phyloP scores from a whole-genome alignment of 805 yeast genomes.

The Myxozyma neotropica region DNA sequence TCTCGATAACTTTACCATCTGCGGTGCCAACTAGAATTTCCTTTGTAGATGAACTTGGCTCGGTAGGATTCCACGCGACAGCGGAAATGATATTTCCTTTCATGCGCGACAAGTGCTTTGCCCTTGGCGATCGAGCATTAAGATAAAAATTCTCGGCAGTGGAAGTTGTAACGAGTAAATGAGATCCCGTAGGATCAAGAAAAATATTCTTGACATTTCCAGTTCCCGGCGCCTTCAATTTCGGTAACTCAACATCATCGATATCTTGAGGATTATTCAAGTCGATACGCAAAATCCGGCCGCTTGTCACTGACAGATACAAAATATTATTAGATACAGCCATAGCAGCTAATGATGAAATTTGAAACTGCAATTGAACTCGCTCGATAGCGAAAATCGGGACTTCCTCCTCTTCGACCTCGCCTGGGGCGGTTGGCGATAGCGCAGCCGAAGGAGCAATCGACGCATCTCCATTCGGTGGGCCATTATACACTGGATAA shows the following conservation, averaged over 20 bases:
- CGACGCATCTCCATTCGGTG: constrained; percentile 1
- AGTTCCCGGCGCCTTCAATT: constrained; percentile 36
- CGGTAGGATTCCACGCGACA: constrained; percentile 49
- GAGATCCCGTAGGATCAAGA: constrained; percentile 56
- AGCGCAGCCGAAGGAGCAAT: constrained; percentile 17
- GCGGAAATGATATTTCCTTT: constrained; percentile 50
- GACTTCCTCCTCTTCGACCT: constrained; percentile 25
- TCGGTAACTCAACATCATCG: constrained; percentile 42
- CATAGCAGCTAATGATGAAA: constrained; percentile 52
- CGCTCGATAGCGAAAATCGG: constrained; percentile 43
- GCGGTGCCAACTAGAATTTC: constrained; percentile 54
- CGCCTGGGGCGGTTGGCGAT: not conserved
- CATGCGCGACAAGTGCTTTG: constrained; percentile 51
- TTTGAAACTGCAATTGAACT: constrained; percentile 57
- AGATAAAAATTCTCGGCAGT: constrained; percentile 53
- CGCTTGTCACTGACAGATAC: constrained; percentile 55
- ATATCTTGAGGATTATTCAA: constrained; percentile 66
- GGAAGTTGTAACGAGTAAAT: constrained; percentile 54
- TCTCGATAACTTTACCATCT: constrained; percentile 54
- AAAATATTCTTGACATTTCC: constrained; percentile 46
- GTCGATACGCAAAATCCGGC: constrained; percentile 64
- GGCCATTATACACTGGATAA: constrained; percentile 14
- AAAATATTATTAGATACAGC: constrained; percentile 60
- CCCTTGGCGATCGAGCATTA: constrained; percentile 47
- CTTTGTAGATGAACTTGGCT: constrained; percentile 47